Evolutionary conservation across 163 green algal species (phyloP).

Genomic region (Coccomyxa subellipsoidea): DNA sequence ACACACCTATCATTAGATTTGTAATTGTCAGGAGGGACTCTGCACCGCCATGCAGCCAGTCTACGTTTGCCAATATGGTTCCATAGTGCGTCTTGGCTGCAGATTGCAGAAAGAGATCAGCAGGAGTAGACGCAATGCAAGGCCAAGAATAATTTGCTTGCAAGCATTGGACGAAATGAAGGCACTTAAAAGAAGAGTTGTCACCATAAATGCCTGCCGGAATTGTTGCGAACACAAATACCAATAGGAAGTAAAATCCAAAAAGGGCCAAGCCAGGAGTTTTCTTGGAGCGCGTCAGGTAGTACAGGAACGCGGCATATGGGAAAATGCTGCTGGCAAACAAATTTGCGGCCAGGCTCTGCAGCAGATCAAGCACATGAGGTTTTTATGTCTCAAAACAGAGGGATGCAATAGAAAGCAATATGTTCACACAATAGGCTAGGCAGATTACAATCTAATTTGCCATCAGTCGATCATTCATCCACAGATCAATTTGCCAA

Average conservation of each 20-base stretch:
- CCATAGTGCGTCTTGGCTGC: constrained; percentile 85
- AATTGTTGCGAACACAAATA: constrained; percentile 94
- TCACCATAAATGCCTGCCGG: constrained; percentile 89
- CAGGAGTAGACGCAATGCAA: not conserved
- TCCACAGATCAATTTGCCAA: not conserved
- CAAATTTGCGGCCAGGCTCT: constrained; percentile 76
- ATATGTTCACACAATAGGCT: no score
- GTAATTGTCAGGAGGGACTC: constrained; percentile 95
- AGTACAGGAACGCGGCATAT: constrained; percentile 35
- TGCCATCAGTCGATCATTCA: not conserved
- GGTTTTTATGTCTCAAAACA: no score
- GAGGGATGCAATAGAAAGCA: no score
- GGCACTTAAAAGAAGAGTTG: no score
- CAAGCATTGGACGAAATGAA: no score
- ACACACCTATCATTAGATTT: constrained; percentile 87
- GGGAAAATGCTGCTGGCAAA: constrained; percentile 86
- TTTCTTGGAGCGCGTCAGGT: constrained; percentile 60
- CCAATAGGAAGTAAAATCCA: constrained; percentile 97
- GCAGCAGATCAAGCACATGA: constrained; percentile 8
- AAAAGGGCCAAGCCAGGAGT: constrained; percentile 70
- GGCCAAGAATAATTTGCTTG: not conserved
- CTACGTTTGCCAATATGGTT: constrained; percentile 90
- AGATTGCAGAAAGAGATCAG: constrained; percentile 1
- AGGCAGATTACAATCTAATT: not conserved
- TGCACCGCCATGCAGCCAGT: constrained; percentile 92